A percentile compares a stretch with the other conserved stretches of the same genome.
phyloP scores from a whole-genome alignment of 805 yeast species.

The Pichia thaimueangensis region DNA sequence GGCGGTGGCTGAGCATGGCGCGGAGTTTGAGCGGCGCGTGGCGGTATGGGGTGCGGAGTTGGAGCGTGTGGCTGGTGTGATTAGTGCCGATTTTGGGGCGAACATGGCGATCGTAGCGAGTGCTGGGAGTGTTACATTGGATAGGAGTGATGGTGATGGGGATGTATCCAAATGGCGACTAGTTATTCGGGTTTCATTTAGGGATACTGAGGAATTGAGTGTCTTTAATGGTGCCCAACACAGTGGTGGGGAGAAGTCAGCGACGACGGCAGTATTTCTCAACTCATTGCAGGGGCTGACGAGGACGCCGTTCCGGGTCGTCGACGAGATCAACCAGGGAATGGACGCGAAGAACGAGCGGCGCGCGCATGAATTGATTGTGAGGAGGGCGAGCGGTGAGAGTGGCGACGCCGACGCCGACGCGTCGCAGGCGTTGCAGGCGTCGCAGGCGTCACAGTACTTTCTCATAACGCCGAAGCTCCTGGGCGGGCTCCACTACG shows the following conservation, averaged over 20 bases:
- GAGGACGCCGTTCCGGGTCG: conserved; percentile 86
- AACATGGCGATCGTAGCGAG: conserved; percentile 74
- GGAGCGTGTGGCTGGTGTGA: conserved; percentile 41
- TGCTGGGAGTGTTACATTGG: conserved; percentile 71
- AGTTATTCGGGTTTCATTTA: conserved; percentile 76
- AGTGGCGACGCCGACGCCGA: too few relatives aligned
- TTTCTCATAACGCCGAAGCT: conserved; percentile 91
- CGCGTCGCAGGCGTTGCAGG: too few relatives aligned
- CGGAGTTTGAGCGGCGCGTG: conserved; percentile 8
- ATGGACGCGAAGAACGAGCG: conserved; percentile 95
- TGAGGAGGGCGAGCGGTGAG: conserved; percentile 64
- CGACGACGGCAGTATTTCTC: conserved; percentile 83
- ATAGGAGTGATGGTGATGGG: conserved; percentile 42
- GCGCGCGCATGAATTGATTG: conserved; percentile 77
- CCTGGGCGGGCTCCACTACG: conserved; percentile 69
- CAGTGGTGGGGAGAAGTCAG: conserved; percentile 97
- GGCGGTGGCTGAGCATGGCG: conserved; percentile 34
- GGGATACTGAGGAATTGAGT: conserved; percentile 67
- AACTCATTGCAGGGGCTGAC: conserved; percentile 88
- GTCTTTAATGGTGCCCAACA: conserved; percentile 81
- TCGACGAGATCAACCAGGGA: conserved; percentile 98
- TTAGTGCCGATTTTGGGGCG: conserved; percentile 58
- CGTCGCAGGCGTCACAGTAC: conserved; percentile 59
- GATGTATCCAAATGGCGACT: conserved; percentile 73
- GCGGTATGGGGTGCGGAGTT: conserved; percentile 60